A percentile compares a stretch with the other conserved stretches of the same genome.
Conservation (phyloP, 2,329 filamentous ascomycete species). For the Trichoderma pleuroti region DNA sequence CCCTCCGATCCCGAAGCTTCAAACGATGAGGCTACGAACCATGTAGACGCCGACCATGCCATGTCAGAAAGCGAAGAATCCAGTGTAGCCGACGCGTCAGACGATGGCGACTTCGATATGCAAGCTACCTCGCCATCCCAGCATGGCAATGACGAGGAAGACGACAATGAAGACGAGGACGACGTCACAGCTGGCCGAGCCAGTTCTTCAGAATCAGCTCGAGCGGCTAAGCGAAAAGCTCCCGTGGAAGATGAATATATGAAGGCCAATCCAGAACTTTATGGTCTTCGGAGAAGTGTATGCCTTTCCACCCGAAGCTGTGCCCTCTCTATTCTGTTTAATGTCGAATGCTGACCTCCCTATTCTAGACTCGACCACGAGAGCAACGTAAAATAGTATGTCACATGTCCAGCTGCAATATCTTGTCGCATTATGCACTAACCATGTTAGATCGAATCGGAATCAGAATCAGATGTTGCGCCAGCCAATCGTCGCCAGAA, state of each 20-base stretch:
- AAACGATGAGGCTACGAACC: slow-evolving; percentile 40
- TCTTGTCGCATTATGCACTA: slow-evolving; percentile 16
- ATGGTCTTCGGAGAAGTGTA: slow-evolving; percentile 91
- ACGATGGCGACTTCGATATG: slow-evolving; percentile 75
- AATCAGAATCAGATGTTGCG: slow-evolving; percentile 68
- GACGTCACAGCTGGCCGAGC: slow-evolving; percentile 49
- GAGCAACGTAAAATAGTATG: slow-evolving; percentile 58
- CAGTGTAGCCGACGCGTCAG: slow-evolving; percentile 54
- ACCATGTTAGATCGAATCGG: slow-evolving; percentile 44
- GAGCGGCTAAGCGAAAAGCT: slow-evolving; percentile 70
- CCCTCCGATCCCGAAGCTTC: slow-evolving; percentile 40
- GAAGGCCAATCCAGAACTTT: slow-evolving; percentile 86
- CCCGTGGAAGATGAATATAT: slow-evolving; percentile 73
- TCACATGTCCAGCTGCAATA: slow-evolving; percentile 15
- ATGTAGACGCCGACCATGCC: slow-evolving; percentile 38
- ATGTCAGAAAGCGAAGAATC: slow-evolving; percentile 47
- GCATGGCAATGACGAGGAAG: slow-evolving; percentile 40
- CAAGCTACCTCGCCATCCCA: slow-evolving; percentile 52
- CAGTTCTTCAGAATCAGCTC: slow-evolving; percentile 67
- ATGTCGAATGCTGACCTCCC: slow-evolving; percentile 6
- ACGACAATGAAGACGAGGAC: slow-evolving; percentile 37
- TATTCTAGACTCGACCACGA: slow-evolving; percentile 50
- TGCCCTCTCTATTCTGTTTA: not conserved
- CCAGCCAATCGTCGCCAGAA: slow-evolving; percentile 55
- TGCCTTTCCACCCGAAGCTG: slow-evolving; percentile 29